phyloP scores from a whole-genome alignment of 345 rosid species.

The Acer campestre region DNA sequence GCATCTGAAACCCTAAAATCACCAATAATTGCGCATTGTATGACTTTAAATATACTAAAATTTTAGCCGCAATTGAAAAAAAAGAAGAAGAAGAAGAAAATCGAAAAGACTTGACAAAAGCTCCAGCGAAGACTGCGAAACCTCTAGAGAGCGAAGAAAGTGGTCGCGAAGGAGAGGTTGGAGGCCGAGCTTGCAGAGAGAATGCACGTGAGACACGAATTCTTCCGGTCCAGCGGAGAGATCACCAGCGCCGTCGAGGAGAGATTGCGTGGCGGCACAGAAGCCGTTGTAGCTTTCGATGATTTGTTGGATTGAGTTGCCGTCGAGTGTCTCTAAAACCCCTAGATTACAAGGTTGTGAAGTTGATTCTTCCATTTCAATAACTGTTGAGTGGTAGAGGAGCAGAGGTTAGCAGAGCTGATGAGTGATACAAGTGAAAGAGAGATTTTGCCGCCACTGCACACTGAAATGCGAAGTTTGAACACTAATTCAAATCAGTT shows the following conservation, averaged over 20 bases:
- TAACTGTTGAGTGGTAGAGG: too few species aligned
- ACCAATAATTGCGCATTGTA: not conserved
- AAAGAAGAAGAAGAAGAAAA: not conserved
- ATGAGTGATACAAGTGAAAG: not conserved
- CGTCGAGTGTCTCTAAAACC: slow-evolving; percentile 52
- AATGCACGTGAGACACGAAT: slow-evolving; percentile 51
- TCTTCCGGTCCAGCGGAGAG: slow-evolving; percentile 45
- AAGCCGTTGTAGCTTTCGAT: slow-evolving; percentile 60
- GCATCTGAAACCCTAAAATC: not conserved
- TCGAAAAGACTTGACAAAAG: not conserved
- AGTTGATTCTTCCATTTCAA: slow-evolving; percentile 45
- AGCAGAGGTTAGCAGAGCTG: not conserved
- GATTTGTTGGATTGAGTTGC: slow-evolving; percentile 57
- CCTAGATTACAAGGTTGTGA: slow-evolving; percentile 46
- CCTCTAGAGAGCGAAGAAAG: slow-evolving; percentile 75
- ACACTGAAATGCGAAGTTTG: not conserved
- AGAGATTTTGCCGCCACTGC: slow-evolving; percentile 18
- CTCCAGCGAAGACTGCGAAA: slow-evolving; percentile 13
- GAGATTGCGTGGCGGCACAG: slow-evolving; percentile 56
- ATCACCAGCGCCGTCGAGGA: slow-evolving; percentile 51
- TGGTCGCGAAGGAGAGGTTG: slow-evolving; percentile 71
- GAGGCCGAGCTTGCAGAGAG: slow-evolving; percentile 75
- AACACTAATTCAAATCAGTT: not conserved
- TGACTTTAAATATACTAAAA: not conserved
- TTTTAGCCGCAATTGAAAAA: not conserved